These are phyloP conservation scores for Fagopyrum homotropicum DNA, from an alignment of 148 eudicot species.

Conservation along the genomic window DNA sequence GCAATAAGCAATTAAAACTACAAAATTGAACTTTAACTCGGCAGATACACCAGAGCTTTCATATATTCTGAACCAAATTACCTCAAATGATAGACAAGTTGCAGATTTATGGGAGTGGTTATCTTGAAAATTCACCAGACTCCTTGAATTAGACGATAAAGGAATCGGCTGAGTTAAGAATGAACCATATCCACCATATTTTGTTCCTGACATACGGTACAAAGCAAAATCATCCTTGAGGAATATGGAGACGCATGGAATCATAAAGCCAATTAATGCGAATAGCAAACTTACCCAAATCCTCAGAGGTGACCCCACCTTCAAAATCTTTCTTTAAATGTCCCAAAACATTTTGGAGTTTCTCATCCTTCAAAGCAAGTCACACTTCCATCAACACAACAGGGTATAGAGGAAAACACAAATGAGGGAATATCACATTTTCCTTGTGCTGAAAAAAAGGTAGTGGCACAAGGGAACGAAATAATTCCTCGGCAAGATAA, in stretches of 20 bases:
- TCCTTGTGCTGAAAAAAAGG: not conserved
- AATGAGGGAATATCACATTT: not conserved
- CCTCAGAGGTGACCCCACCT: constrained; percentile 91
- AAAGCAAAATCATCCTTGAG: constrained; percentile 17
- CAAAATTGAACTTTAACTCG: not conserved
- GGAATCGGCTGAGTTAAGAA: constrained; percentile 90
- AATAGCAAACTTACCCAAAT: constrained; percentile 61
- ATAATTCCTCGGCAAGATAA: not conserved
- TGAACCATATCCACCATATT: constrained; percentile 90
- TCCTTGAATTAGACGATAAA: constrained; percentile 43
- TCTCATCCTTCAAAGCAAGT: constrained; percentile 60
- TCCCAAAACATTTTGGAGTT: constrained; percentile 83
- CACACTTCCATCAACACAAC: not conserved
- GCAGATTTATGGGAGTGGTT: constrained; percentile 38
- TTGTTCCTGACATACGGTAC: constrained; percentile 52
- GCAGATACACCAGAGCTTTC: not conserved
- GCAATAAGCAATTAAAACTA: not conserved
- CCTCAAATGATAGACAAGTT: constrained; percentile 54
- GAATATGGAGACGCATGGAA: not conserved
- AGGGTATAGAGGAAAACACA: not conserved
- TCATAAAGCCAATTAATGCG: not conserved
- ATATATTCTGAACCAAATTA: constrained; percentile 19
- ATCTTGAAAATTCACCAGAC: constrained; percentile 45
- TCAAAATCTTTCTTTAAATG: constrained; percentile 95
- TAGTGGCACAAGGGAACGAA: not conserved